Evolutionary conservation across 495 filamentous ascomycete species (phyloP), one percentile per base, ranked within the genome.

Genomic region (Neurospora hispaniola): DNA sequence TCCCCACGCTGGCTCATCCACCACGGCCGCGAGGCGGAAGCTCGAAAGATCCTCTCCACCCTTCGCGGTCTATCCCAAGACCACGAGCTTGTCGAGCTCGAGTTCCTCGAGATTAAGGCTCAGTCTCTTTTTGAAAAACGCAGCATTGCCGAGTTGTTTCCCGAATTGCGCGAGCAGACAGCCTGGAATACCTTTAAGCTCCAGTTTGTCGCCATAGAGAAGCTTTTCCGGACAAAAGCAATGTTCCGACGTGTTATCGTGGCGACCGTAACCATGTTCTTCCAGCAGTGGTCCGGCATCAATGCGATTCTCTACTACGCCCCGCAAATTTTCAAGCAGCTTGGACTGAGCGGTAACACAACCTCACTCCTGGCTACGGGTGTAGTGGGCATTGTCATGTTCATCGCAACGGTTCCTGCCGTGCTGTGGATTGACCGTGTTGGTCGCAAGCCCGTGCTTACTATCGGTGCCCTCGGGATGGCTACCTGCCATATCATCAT

Each of bases 41-140:
- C 91, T 0, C 87, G 89, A 40, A 81, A 79, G n/a, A 88, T 92
- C 0, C 85, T 96, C 12, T 88, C 92, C 1, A 85, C 72, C 68
- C 88, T 97, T 8, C 90, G 93, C 14, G 85, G 85, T 12, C 84
- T 91, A 3, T 72, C 85, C 3, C 72, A 81, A 20, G 87, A 91
- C 74, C 86, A 90, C 75, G 89, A 91, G 71, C 83, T 89, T 0
- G 87, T 96, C 66, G 85, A 91, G 76, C 86, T 92, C 38, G 93
- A 95, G 76, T 94, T 90, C 79, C 85, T 93, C 40, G 93, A 96
- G 78, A 94, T 97, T 80, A 90, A 91, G 79, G 91, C 92, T 0
- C 91, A 93, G 72, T 90, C 90, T 5, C 85, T 90, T 71, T 92
- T 94, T 71, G 93, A 96, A 81, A 93, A 94, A 81, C 88, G 91